Base-by-base conservation (phyloP, 2,329 filamentous ascomycete genomes). In the Cladosporium colombiae region DNA sequence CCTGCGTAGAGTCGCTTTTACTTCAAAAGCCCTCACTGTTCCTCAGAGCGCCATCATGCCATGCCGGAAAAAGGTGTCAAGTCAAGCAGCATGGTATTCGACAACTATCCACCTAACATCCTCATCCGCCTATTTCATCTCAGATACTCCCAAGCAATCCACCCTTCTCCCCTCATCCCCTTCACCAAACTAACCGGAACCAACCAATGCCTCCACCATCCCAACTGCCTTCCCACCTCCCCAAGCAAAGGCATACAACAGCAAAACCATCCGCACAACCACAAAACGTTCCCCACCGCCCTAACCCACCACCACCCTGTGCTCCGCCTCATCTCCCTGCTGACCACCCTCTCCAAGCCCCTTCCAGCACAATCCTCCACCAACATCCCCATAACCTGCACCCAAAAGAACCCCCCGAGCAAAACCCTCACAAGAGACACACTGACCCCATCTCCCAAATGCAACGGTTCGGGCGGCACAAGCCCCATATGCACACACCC, bases 401-500 rank as follows among this genome's bases (percentile, higher is more conserved):
- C 37, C 71, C 70, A 74, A 64, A 76, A 76, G 66, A 76, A 76
- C 0, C 50, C 65, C 5, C 66, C 67, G 5, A 74, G 58, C 21
- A 37, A 62, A 23, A 67, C 16, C 25, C 70, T 65, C 31, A 74
- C 62, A 29, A 25, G 46, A 46, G 40, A 50, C 5, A 62, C 65
- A 13, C 29, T 31, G 8, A 62, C 25, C n/a, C 53, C 65, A 18
- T 66, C 67, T 27, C 67, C 65, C 49, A 69, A 23, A 33, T 49
- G 25, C 25, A 46, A 58, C 14, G 73, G 74, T 35, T 73, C 65
- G 40, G 73, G 68, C 18, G 74, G 74, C 23, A 76, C 74, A 2
- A 76, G 62, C 53, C 74, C 74, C 65, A 71, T 70, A 56, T 76
- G 74, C 46, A 74, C 68, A 21, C 71, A 35, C 7, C 74, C 74